Conservation (phyloP, 371 early-diverging fungal species). For the Amoeboaphelidium protococcarum region DNA sequence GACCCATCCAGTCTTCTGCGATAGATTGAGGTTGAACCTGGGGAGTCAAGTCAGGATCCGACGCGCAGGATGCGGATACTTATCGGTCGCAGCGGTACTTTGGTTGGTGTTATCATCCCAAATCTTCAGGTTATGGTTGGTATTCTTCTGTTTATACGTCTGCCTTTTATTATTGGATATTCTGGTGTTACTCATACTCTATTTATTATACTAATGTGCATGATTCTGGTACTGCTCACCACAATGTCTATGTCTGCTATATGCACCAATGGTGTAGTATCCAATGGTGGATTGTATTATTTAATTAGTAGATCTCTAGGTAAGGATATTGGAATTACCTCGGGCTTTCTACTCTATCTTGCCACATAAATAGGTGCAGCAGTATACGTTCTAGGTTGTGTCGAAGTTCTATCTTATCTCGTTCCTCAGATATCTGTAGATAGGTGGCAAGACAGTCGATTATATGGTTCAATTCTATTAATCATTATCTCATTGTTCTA, state of each 20-base stretch:
- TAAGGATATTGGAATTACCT: slow-evolving; percentile 1
- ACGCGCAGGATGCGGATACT: too few relatives aligned
- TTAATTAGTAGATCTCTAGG: slow-evolving; percentile 3
- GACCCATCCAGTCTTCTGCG: too few relatives aligned
- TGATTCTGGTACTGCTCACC: neutral
- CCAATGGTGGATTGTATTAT: slow-evolving; percentile 4
- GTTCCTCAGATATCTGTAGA: neutral
- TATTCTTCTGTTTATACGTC: slow-evolving; percentile 8
- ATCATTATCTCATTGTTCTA: slow-evolving; percentile 1
- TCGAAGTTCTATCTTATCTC: neutral
- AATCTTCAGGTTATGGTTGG: slow-evolving; percentile 2
- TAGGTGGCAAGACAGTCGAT: neutral
- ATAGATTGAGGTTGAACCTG: too few relatives aligned
- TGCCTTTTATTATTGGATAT: slow-evolving; percentile 11
- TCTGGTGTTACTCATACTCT: slow-evolving; percentile 11
- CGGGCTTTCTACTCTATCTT: slow-evolving; percentile 4
- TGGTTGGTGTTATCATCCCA: slow-evolving; percentile 4
- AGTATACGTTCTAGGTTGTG: neutral
- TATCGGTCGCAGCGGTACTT: too few relatives aligned
- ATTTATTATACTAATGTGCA: slow-evolving; percentile 6
- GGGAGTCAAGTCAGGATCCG: too few relatives aligned
- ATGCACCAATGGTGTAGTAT: neutral
- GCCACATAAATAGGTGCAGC: neutral
- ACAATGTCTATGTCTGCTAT: neutral
- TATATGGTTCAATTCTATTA: slow-evolving; percentile 3